Conservation (phyloP, 1,284 basidiomycete species). For the Pterulicium gracile region DNA sequence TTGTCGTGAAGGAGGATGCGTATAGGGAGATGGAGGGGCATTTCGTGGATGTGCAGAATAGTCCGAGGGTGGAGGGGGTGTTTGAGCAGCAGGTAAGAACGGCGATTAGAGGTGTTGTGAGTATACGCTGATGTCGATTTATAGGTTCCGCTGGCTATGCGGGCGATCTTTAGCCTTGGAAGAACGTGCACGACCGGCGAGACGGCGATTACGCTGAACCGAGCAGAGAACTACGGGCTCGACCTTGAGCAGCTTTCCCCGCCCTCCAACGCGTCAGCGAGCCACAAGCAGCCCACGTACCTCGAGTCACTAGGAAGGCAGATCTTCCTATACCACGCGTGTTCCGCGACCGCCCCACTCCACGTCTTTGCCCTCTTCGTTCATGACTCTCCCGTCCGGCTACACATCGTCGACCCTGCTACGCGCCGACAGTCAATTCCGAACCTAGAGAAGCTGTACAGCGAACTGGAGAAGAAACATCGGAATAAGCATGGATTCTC, state of each 20-base stretch:
- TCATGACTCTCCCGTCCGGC: constrained; percentile 58
- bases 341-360: constrained; percentile 59
- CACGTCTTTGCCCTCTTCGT: constrained; percentile 91
- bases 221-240: constrained; percentile 78
- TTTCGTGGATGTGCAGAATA: constrained; percentile 87
- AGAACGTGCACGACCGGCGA: constrained; percentile 72
- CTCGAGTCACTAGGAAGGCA: constrained; percentile 69
- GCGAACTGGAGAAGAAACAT: constrained; percentile 42
- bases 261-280: constrained; percentile 31
- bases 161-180: constrained; percentile 80
- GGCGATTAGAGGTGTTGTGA: constrained; percentile 5
- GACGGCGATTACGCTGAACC: constrained; percentile 64
- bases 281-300: constrained; percentile 68
- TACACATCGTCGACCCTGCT: constrained; percentile 89
- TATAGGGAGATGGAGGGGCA: constrained; percentile 83
- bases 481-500: constrained; percentile 27
- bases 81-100: constrained; percentile 79
- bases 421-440: constrained; percentile 75
- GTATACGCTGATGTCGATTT: constrained; percentile 3
- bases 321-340: constrained; percentile 89
- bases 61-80: constrained; percentile 91
- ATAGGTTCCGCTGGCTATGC: constrained; percentile 77
- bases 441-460: constrained; percentile 69
- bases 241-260: constrained; percentile 72
- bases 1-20: constrained; percentile 76